Conservation (phyloP, 108 stramenopile species). For the Epithemia pelagica region DNA sequence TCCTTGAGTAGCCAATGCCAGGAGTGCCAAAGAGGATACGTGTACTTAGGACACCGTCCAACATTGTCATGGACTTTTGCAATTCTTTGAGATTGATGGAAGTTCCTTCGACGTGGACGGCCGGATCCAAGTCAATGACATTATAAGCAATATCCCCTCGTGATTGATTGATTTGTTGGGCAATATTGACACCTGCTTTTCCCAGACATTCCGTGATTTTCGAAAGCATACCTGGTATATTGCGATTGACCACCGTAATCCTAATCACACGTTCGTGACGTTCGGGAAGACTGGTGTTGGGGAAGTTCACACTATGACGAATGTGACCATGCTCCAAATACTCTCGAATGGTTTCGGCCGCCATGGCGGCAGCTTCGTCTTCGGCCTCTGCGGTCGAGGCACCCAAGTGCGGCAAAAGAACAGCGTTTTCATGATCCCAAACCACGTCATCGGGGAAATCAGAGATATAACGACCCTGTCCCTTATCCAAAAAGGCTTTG, state of each 20-base stretch:
- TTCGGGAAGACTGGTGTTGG: constrained; percentile 30
- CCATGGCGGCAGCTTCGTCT: constrained; percentile 53
- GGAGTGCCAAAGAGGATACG: constrained; percentile 42
- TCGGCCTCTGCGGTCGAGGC: constrained; percentile 81
- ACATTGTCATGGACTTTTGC: constrained; percentile 55
- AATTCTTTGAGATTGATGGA: constrained; percentile 36
- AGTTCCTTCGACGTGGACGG: constrained; percentile 11
- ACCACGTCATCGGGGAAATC: constrained; percentile 61
- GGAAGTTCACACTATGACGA: constrained; percentile 66
- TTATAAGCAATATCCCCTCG: constrained; percentile 63
- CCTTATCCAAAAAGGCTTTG: constrained; percentile 59
- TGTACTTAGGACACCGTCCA: constrained; percentile 52
- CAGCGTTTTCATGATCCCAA: constrained; percentile 53
- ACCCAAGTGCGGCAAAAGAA: constrained; percentile 75
- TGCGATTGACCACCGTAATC: constrained; percentile 57
- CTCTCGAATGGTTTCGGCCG: constrained; percentile 51
- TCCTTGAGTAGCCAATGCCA: constrained; percentile 49
- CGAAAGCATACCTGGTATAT: constrained; percentile 54
- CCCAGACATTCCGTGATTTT: constrained; percentile 49
- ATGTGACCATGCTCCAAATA: constrained; percentile 63
- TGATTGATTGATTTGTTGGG: constrained; percentile 71
- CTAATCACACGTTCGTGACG: constrained; percentile 25
- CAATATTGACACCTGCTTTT: constrained; percentile 50
- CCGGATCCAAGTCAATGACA: constrained; percentile 52
- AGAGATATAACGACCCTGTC: constrained; percentile 43